Percentiles rank a stretch among this genome's conserved stretches.
Conservation (phyloP, 441 rosid species). For the Theobroma grandiflorum region DNA sequence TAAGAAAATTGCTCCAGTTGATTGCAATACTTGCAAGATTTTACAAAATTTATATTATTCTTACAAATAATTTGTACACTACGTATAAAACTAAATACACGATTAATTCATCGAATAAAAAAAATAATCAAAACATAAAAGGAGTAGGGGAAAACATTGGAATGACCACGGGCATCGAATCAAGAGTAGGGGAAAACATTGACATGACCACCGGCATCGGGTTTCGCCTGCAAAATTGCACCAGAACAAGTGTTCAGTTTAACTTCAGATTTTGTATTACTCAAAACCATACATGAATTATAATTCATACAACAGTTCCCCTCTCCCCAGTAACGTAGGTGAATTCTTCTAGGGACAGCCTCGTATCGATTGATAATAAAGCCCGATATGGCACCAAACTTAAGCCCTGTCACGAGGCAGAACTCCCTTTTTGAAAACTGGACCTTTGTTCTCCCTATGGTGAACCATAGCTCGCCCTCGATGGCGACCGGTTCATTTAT, state of each 20-base stretch:
- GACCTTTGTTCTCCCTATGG: too few species aligned
- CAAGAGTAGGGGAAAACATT: constrained; percentile 64
- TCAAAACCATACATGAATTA: background rate
- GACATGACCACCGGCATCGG: constrained; percentile 47
- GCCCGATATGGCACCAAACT: too few species aligned
- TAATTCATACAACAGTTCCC: background rate
- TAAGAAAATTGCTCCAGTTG: background rate
- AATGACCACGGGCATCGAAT: constrained; percentile 36
- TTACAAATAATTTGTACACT: background rate
- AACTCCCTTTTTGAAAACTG: too few species aligned
- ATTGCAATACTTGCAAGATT: background rate
- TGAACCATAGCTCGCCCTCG: too few species aligned
- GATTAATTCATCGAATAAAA: background rate
- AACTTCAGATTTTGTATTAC: background rate
- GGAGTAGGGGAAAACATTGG: constrained; percentile 75
- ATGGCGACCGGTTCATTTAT: too few species aligned
- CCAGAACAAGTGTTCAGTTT: background rate
- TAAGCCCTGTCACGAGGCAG: too few species aligned
- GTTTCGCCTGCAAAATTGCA: constrained; percentile 42
- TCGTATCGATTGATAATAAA: too few species aligned
- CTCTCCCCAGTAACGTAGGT: too few species aligned
- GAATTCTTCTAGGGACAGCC: too few species aligned
- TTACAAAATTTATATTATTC: background rate
- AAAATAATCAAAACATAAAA: constrained; percentile 58
- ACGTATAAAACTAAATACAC: background rate